A percentile compares a stretch with the other conserved stretches of the same genome.
Evolutionary conservation across 495 filamentous ascomycete genomes (phyloP).

Genomic region (Daldinia vernicosa): DNA sequence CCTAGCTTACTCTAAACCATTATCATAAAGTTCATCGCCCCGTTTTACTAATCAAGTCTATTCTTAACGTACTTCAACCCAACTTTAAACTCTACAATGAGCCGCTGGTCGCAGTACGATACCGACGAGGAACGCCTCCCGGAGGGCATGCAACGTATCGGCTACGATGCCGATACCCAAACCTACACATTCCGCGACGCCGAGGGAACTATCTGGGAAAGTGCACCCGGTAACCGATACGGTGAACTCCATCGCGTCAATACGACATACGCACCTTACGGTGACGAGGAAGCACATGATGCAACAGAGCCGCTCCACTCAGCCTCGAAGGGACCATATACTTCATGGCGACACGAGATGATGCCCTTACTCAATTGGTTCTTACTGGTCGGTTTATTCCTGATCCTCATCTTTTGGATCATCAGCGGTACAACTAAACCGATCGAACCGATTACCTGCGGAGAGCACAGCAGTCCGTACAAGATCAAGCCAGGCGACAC

Average conservation of each 20-base stretch:
- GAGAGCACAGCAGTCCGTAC: slow-evolving; percentile 31
- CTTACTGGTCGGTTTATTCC: slow-evolving; percentile 44
- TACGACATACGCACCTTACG: slow-evolving; percentile 26
- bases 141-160: slow-evolving; percentile 60
- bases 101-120: slow-evolving; percentile 55
- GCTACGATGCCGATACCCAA: slow-evolving; percentile 63
- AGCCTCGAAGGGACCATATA: slow-evolving; percentile 9
- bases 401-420: slow-evolving; percentile 46
- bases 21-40: not conserved
- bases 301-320: slow-evolving; percentile 27
- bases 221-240: slow-evolving; percentile 55
- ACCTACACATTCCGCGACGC: slow-evolving; percentile 58
- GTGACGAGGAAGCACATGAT: slow-evolving; percentile 37
- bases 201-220: slow-evolving; percentile 54
- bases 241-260: slow-evolving; percentile 52
- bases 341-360: slow-evolving; percentile 48
- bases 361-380: slow-evolving; percentile 50
- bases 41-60: not conserved
- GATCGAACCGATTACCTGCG: slow-evolving; percentile 29
- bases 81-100: slow-evolving; percentile 41
- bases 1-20: not conserved
- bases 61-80: not conserved
- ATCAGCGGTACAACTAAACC: slow-evolving; percentile 26
- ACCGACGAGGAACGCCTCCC: slow-evolving; percentile 62
- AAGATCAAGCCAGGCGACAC: slow-evolving; percentile 42